Percentiles rank a stretch among this genome's conserved stretches.
Evolutionary conservation across 2,329 filamentous ascomycete genomes (phyloP).

Genomic region (Raffaelea deltoideospora): DNA sequence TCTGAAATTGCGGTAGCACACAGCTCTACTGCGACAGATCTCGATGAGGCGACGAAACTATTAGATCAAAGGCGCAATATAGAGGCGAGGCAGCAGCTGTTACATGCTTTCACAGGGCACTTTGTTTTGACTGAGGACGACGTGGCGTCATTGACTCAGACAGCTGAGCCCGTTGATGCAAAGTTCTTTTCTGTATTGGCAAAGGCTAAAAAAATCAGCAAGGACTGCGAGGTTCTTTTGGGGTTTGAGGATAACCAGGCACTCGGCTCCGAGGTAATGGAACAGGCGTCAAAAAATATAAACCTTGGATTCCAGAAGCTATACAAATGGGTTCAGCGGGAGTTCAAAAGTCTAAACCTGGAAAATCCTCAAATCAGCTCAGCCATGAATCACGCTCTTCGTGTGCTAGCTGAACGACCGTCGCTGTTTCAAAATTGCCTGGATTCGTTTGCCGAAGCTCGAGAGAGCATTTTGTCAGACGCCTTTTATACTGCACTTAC

Average conservation of each 20-base stretch:
- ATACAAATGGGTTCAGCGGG: slow-evolving; percentile 86
- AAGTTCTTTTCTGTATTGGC: slow-evolving; percentile 64
- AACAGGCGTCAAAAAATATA: slow-evolving; percentile 72
- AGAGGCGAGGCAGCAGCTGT: slow-evolving; percentile 64
- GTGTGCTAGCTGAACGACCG: slow-evolving; percentile 78
- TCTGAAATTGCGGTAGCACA: slow-evolving; percentile 62
- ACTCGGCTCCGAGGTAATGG: slow-evolving; percentile 79
- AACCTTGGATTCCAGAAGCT: slow-evolving; percentile 90
- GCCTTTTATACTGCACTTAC: slow-evolving; percentile 81
- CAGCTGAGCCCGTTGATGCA: slow-evolving; percentile 70
- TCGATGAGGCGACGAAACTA: slow-evolving; percentile 63
- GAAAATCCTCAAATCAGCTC: slow-evolving; percentile 88
- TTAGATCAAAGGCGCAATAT: slow-evolving; percentile 58
- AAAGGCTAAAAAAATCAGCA: slow-evolving; percentile 73
- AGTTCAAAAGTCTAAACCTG: slow-evolving; percentile 82
- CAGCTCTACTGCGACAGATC: slow-evolving; percentile 54
- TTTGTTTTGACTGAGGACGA: slow-evolving; percentile 80
- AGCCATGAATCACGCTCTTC: slow-evolving; percentile 67
- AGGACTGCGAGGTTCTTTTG: slow-evolving; percentile 77
- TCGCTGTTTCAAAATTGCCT: slow-evolving; percentile 86
- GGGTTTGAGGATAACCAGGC: slow-evolving; percentile 86
- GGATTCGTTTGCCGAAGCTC: slow-evolving; percentile 80
- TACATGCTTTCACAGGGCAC: slow-evolving; percentile 63
- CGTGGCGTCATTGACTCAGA: slow-evolving; percentile 56
- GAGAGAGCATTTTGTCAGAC: slow-evolving; percentile 75